These are phyloP conservation scores for Cynara cardunculus DNA, from an alignment of 129 eudicot species.

Conservation along the genomic window DNA sequence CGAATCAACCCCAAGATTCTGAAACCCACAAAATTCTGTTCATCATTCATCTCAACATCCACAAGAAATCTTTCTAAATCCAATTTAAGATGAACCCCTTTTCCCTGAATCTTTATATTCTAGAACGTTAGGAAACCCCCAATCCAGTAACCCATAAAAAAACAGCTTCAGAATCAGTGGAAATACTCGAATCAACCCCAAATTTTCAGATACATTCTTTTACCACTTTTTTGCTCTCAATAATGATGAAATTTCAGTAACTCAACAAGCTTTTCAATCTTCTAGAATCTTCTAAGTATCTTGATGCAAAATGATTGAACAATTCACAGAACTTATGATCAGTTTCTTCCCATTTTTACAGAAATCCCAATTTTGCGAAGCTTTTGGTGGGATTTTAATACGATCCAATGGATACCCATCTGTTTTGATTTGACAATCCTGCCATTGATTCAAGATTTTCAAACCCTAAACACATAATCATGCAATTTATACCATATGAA, in stretches of 20 bases:
- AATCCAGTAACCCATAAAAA: neutral
- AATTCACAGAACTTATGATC: neutral
- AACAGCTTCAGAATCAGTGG: neutral
- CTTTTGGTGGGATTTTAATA: conserved; percentile 11
- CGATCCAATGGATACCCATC: conserved; percentile 12
- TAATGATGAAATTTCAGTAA: no score
- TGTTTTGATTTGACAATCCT: conserved; percentile 23
- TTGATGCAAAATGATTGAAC: no score
- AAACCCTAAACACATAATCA: conserved; percentile 11
- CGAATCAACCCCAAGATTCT: neutral
- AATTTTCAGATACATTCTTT: neutral
- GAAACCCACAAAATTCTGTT: neutral
- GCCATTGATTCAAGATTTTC: conserved; percentile 19
- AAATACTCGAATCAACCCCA: neutral
- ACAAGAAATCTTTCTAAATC: neutral
- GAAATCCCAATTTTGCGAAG: conserved; percentile 1
- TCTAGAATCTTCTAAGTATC: no score
- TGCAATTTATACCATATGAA: neutral
- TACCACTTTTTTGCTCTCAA: no score
- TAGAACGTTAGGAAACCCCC: neutral
- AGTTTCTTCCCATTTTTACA: neutral
- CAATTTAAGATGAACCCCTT: neutral
- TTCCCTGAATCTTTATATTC: neutral
- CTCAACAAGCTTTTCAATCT: neutral
- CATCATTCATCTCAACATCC: no score